Conservation (phyloP, 768 basidiomycete genomes). For the Mycena haematopus region DNA sequence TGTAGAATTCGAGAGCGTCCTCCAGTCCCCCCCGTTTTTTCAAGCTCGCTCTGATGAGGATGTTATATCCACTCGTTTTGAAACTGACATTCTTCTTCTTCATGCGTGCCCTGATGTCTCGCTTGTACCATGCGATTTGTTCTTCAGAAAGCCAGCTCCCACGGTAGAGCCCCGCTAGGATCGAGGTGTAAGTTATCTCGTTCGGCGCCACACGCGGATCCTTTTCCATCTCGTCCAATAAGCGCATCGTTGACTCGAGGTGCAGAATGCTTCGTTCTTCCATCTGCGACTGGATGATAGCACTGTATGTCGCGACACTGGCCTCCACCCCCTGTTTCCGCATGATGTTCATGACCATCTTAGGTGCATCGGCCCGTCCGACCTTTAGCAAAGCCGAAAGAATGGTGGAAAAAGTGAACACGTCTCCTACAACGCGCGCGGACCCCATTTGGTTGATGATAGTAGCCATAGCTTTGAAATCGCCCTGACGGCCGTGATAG, state of each 20-base stretch:
- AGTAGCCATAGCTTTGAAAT: slow-evolving; percentile 66
- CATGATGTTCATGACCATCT: slow-evolving; percentile 76
- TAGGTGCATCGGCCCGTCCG: slow-evolving; percentile 69
- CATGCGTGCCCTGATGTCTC: slow-evolving; percentile 65
- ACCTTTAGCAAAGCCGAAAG: slow-evolving; percentile 78
- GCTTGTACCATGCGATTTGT: slow-evolving; percentile 52
- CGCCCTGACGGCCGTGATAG: slow-evolving; percentile 65
- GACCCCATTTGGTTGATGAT: slow-evolving; percentile 64
- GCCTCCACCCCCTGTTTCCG: slow-evolving; percentile 72
- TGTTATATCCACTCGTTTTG: slow-evolving; percentile 75
- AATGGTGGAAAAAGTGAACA: slow-evolving; percentile 87
- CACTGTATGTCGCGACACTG: slow-evolving; percentile 77
- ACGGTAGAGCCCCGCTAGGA: slow-evolving; percentile 77
- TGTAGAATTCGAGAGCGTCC: slow-evolving; percentile 63
- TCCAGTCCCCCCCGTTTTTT: slow-evolving; percentile 55
- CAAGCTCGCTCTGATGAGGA: slow-evolving; percentile 73
- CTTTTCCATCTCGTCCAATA: slow-evolving; percentile 80
- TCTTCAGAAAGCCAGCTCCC: slow-evolving; percentile 54
- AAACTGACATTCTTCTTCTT: slow-evolving; percentile 56
- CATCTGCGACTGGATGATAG: slow-evolving; percentile 81
- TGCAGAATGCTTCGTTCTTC: slow-evolving; percentile 57
- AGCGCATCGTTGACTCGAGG: slow-evolving; percentile 66
- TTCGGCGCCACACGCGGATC: slow-evolving; percentile 61
- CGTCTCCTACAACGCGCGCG: slow-evolving; percentile 69
- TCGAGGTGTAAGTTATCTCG: slow-evolving; percentile 82